Base-by-base conservation (phyloP, 169 alveolate genomes). In the Besnoitia besnoiti region DNA sequence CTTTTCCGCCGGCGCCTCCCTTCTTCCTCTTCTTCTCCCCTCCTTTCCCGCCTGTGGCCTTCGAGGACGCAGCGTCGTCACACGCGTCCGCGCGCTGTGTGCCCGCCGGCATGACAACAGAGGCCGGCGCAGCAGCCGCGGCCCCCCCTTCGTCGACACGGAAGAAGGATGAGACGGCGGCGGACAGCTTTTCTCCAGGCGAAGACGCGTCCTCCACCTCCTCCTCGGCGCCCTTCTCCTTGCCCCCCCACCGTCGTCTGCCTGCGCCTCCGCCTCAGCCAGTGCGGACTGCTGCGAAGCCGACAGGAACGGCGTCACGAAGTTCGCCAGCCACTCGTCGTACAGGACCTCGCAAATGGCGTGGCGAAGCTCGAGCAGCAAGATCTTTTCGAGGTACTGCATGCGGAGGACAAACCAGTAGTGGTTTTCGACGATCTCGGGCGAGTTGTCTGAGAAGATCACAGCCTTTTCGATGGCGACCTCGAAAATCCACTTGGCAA, bases 341-440 rank as follows among this genome's bases (percentile, higher is more conserved):
- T 46, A 46, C 39, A 90, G 79, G 3, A 90, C 42, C 51, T 77
- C 89, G 47, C 89, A 84, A 33, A 90, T 47, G 24, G 89, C 93
- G 35, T 75, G 85, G 4, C 93, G 88, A 7, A 90, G 93, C 89
- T 90, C 93, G 51, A 73, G 88, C 59, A 90, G 93, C 77, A 90
- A 55, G 61, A 90, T 84, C 76, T 73, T 51, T 62, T 90, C 93
- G 37, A 77, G 55, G 35, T 77, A 77, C 87, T 77, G 87, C n/a
- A 77, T 42, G 87, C 55, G 87, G 14, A 77, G 59, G 19, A 77
- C 49, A 40, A 27, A 77, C 87, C 87, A 77, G 87, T 77, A 77
- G 40, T 77, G 87, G 40, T 77, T 77, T 35, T 77, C 87, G 24
- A 77, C 40, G 35, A 44, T 7, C 8, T 77, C 87, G 0, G 87